Conservation (phyloP, 2,329 filamentous ascomycete genomes). For the Fusarium sp. region DNA sequence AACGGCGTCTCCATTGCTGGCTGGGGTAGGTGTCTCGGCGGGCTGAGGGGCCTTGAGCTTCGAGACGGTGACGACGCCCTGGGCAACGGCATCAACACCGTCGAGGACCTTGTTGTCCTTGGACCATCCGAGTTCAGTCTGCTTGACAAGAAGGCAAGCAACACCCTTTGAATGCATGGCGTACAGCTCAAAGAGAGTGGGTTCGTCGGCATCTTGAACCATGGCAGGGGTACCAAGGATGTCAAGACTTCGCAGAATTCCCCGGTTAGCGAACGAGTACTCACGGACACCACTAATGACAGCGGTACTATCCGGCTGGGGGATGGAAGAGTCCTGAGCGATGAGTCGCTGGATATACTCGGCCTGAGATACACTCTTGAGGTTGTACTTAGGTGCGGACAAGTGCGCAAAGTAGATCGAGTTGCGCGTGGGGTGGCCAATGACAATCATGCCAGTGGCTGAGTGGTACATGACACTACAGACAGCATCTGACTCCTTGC, state of each 20-base stretch:
- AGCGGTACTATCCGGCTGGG: slow-evolving; percentile 91
- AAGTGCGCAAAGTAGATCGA: slow-evolving; percentile 97
- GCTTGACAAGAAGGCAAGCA: slow-evolving; percentile 87
- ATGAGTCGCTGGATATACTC: slow-evolving; percentile 85
- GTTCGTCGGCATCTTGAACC: slow-evolving; percentile 72
- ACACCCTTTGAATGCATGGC: slow-evolving; percentile 98
- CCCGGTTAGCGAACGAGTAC: slow-evolving; percentile 89
- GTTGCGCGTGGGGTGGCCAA: slow-evolving; percentile 96
- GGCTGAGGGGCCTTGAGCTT: slow-evolving; percentile 70
- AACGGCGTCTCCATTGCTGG: slow-evolving; percentile 52
- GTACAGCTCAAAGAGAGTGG: slow-evolving; percentile 91
- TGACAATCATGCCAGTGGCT: slow-evolving; percentile 89
- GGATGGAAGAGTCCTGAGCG: slow-evolving; percentile 76
- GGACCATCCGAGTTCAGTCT: slow-evolving; percentile 91
- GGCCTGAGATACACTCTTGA: slow-evolving; percentile 86
- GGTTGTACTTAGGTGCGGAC: slow-evolving; percentile 91
- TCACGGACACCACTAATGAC: slow-evolving; percentile 97
- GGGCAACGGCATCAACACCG: slow-evolving; percentile 79
- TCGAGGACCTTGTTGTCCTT: slow-evolving; percentile 88
- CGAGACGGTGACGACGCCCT: slow-evolving; percentile 79
- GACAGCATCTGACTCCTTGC: slow-evolving; percentile 96
- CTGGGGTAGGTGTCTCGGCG: slow-evolving; percentile 48
- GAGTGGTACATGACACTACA: slow-evolving; percentile 97
- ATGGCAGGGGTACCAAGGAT: slow-evolving; percentile 81
- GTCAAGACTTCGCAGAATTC: slow-evolving; percentile 88